Evolutionary conservation across 768 basidiomycete species (phyloP), one percentile per base, ranked within the genome.

Genomic region (Russula sp.): DNA sequence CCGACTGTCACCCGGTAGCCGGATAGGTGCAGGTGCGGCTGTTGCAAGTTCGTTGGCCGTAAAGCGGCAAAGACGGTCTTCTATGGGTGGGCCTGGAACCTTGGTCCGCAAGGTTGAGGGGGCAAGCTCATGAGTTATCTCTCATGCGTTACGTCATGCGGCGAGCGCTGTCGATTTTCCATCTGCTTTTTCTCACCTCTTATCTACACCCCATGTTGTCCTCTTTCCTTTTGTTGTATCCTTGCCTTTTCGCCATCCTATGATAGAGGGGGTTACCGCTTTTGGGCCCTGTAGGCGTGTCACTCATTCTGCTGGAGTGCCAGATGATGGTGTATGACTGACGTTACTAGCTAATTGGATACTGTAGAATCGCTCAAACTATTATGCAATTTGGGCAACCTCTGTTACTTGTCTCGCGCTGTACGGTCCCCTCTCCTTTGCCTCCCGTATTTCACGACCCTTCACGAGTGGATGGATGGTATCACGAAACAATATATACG

Each of bases 61-160:
- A 81, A 92, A 92, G 75, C 79, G 90, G 65, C 90, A 91, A 69
- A 79, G 90, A 77, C 83, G 90, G 79, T 86, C 85, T 67, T 90
- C 88, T 41, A 56, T 59, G 1, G 64, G 64, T 20, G 64, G 56
- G 13, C 22, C 65, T 45, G 64, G 61, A 52, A 29, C 56, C 52
- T 48, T 47, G 38, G 47, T 50, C 22, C 66, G 64, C 50, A 65
- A 56, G 34, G 38, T 53, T 34, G 66, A 65, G 29, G 62, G 62
- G 1, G 34, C 59, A 38, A 58, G 50, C 22, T 49, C 64, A 47
- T 61, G 57, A 65, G 22, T 35, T 5, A 39, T 43, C 20, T 34
- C 42, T 34, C 42, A 45, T 39, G 52, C 39, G 32, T 54, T 41
- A 48, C 35, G 61, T 29, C 42, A 49, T 53, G 45, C 48, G 57